phyloP scores from a whole-genome alignment of 306 rosid species.

The Cicer cuneatum region DNA sequence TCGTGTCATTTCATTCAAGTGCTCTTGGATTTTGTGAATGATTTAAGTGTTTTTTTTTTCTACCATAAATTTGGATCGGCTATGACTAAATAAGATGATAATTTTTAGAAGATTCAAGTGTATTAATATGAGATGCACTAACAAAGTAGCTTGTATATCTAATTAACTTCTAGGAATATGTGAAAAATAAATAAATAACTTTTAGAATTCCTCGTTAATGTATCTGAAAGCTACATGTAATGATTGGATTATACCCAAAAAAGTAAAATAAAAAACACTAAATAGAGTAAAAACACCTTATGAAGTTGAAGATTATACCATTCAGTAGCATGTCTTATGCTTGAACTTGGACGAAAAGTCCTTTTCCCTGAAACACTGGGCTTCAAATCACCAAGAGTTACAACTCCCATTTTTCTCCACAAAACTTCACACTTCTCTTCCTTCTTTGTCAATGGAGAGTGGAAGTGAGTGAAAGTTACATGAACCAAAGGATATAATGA shows the following conservation, averaged over 20 bases:
- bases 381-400: conserved; percentile 88
- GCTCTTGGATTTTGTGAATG: no score
- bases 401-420: conserved; percentile 76
- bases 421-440: conserved; percentile 31
- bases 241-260: no score
- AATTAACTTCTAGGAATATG: no score
- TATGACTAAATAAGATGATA: no score
- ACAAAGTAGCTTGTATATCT: no score
- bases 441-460: conserved; percentile 44
- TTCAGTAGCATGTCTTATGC: conserved; percentile 95
- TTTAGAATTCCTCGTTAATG: background rate
- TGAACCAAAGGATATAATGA: conserved; percentile 63
- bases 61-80: no score
- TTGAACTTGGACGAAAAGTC: conserved; percentile 82
- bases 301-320: conserved; percentile 64
- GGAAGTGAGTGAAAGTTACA: conserved; percentile 61
- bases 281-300: background rate
- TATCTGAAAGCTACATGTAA: background rate
- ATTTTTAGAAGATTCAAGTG: no score
- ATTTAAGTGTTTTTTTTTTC: no score
- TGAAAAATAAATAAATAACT: background rate
- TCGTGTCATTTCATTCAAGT: no score
- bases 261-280: no score
- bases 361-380: conserved; percentile 95
- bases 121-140: no score